Evolutionary conservation across 2,329 filamentous ascomycete genomes (phyloP).

Genomic region (Annulohypoxylon truncatum): DNA sequence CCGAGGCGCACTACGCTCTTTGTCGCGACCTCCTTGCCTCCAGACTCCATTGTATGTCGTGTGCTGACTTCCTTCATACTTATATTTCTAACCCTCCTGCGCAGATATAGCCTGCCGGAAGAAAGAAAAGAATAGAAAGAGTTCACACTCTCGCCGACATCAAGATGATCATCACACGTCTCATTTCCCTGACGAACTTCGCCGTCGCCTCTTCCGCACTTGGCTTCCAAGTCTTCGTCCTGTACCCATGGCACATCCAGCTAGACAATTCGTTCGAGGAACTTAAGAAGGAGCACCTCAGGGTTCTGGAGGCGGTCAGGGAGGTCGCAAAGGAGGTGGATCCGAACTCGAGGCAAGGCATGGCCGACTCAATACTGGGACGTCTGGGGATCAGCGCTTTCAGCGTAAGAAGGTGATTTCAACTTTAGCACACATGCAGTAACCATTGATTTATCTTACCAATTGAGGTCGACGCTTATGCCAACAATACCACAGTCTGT

Average conservation of each 20-base stretch:
- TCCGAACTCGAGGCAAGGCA: constrained; percentile 46
- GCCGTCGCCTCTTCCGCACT: constrained; percentile 72
- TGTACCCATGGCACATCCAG: constrained; percentile 77
- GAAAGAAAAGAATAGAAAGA: constrained; percentile 8
- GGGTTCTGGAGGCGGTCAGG: constrained; percentile 54
- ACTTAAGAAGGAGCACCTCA: constrained; percentile 68
- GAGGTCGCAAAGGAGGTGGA: constrained; percentile 49
- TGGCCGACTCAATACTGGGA: constrained; percentile 46
- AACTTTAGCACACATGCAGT: constrained; percentile 41
- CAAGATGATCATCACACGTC: constrained; percentile 55
- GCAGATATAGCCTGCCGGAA: constrained; percentile 29
- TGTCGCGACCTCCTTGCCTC: constrained; percentile 29
- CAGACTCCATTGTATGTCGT: constrained; percentile 28
- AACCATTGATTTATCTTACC: constrained; percentile 33
- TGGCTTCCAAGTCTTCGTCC: constrained; percentile 74
- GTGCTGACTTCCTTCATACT: background rate
- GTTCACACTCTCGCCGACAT: constrained; percentile 14
- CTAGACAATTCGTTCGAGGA: constrained; percentile 70
- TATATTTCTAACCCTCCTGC: constrained; percentile 22
- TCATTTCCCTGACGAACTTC: constrained; percentile 73
- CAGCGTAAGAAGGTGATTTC: constrained; percentile 43
- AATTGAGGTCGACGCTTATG: constrained; percentile 41
- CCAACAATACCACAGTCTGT: constrained; percentile 33
- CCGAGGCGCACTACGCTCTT: constrained; percentile 36
- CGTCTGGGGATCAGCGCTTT: constrained; percentile 43